These are phyloP conservation scores for Phytophthora boehmeriae DNA, from an alignment of 352 stramenopile species.

Conservation along the genomic window DNA sequence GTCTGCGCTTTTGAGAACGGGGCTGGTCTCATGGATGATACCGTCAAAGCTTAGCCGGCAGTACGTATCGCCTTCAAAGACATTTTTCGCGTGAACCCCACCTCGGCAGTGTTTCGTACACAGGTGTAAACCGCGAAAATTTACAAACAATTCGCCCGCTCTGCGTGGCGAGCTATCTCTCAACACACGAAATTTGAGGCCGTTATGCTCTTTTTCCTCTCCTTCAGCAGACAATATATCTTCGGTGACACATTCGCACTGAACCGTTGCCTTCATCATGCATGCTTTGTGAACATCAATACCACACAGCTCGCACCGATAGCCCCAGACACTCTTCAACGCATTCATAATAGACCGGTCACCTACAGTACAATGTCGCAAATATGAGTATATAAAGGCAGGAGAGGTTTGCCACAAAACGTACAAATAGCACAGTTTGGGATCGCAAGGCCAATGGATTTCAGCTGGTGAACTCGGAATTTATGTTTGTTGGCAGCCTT, in stretches of 20 bases:
- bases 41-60: slow-evolving; percentile 74
- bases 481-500: slow-evolving; percentile 76
- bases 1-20: slow-evolving; percentile 85
- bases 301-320: slow-evolving; percentile 79
- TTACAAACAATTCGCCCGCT: slow-evolving; percentile 72
- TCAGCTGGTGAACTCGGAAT: slow-evolving; percentile 87
- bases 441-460: slow-evolving; percentile 84
- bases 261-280: slow-evolving; percentile 88
- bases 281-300: slow-evolving; percentile 87
- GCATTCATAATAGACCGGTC: slow-evolving; percentile 88
- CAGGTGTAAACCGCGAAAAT: slow-evolving; percentile 80
- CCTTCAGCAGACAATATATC: slow-evolving; percentile 26
- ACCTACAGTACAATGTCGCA: slow-evolving; percentile 32
- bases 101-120: slow-evolving; percentile 86
- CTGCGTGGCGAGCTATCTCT: slow-evolving; percentile 44
- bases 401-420: slow-evolving; percentile 12
- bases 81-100: slow-evolving; percentile 84
- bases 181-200: slow-evolving; percentile 51
- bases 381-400: slow-evolving; percentile 8
- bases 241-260: slow-evolving; percentile 66
- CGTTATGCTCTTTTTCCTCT: slow-evolving; percentile 35
- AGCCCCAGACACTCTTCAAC: slow-evolving; percentile 79
- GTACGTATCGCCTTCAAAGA: slow-evolving; percentile 89
- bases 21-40: slow-evolving; percentile 77
- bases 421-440: slow-evolving; percentile 78